phyloP scores from a whole-genome alignment of 2,329 filamentous ascomycete genomes.

The Chalaropsis thielavioides region DNA sequence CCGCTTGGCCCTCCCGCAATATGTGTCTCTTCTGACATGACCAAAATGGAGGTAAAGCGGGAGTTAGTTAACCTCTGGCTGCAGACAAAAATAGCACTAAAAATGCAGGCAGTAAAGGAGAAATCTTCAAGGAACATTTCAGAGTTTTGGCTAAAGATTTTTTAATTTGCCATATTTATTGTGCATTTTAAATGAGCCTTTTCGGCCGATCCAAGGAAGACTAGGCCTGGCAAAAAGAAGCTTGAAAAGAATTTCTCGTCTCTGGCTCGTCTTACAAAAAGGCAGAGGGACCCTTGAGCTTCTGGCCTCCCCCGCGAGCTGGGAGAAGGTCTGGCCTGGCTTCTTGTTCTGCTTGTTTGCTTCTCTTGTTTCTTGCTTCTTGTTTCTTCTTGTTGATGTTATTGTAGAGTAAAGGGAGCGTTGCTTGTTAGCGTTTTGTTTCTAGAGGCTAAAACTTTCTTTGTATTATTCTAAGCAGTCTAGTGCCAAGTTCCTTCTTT shows the following conservation, averaged over 20 bases:
- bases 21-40: conserved; percentile 4
- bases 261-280: neutral
- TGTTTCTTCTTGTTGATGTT: neutral
- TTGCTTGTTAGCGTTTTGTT: neutral
- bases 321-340: neutral
- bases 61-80: neutral
- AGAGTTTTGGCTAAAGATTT: neutral
- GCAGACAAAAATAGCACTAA: neutral
- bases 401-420: neutral
- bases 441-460: neutral
- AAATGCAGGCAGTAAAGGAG: neutral
- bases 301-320: neutral
- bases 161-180: neutral
- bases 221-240: neutral
- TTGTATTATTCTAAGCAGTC: conserved; percentile 4
- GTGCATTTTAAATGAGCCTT: neutral
- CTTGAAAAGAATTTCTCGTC: conserved; percentile 2
- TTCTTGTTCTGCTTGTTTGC: neutral
- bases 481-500: neutral
- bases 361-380: neutral
- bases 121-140: conserved; percentile 1
- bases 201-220: conserved; percentile 1
- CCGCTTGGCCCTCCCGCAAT: neutral
- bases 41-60: neutral
- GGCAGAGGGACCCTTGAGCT: neutral